These are phyloP conservation scores for Apophysomyces trapeziformis DNA, from an alignment of 371 early-diverging fungal species.

Conservation along the genomic window DNA sequence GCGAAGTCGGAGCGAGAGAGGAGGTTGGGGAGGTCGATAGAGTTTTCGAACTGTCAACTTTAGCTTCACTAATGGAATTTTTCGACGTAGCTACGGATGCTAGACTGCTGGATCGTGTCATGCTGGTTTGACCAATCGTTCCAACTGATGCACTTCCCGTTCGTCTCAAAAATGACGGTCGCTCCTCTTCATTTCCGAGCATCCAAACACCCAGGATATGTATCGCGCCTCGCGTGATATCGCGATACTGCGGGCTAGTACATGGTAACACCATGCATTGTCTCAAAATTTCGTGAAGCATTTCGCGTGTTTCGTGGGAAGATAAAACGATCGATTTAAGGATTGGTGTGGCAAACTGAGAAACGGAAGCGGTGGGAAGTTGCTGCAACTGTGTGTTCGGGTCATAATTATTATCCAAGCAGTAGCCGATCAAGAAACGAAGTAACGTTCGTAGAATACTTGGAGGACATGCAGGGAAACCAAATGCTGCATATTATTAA, in stretches of 20 bases:
- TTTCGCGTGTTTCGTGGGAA: constrained; percentile 69
- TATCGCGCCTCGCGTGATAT: constrained; percentile 70
- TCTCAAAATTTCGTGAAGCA: constrained; percentile 77
- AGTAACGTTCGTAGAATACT: constrained; percentile 69
- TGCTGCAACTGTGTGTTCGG: constrained; percentile 36
- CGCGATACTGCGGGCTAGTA: constrained; percentile 57
- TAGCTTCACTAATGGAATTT: constrained; percentile 6
- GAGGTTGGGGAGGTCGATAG: constrained; percentile 1
- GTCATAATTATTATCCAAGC: constrained; percentile 54
- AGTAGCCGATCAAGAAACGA: constrained; percentile 67
- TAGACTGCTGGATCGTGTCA: constrained; percentile 42
- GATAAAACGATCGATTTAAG: constrained; percentile 71
- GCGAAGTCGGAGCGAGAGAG: constrained; percentile 20
- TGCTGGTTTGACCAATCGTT: constrained; percentile 19
- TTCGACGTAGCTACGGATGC: constrained; percentile 31
- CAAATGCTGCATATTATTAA: constrained; percentile 33
- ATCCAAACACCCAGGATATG: constrained; percentile 79
- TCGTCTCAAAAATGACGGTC: constrained; percentile 66
- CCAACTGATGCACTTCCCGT: constrained; percentile 36
- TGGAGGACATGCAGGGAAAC: constrained; percentile 77
- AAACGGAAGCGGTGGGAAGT: constrained; percentile 39
- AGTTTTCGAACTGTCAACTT: constrained; percentile 5
- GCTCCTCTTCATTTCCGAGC: constrained; percentile 68
- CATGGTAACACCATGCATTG: constrained; percentile 70
- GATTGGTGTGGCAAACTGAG: constrained; percentile 71